phyloP scores from a whole-genome alignment of 2,329 filamentous ascomycete genomes.

The Coniochaeta pulveracea region DNA sequence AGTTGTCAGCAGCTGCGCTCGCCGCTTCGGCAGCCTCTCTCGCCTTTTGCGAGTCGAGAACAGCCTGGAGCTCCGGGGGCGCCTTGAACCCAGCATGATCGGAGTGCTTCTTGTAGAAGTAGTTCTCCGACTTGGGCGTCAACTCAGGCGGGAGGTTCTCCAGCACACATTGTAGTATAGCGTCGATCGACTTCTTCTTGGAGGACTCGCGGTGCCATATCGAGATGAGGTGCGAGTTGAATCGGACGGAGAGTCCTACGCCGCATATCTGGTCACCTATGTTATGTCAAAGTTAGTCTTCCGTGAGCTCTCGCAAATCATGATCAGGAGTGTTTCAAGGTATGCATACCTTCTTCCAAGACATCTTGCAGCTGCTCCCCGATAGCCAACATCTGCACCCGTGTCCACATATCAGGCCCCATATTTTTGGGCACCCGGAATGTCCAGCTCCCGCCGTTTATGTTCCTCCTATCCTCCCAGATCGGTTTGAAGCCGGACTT shows the following conservation, averaged over 20 bases:
- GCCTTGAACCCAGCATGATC: conserved; percentile 76
- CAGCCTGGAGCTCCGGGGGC: conserved; percentile 45
- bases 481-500: conserved; percentile 66
- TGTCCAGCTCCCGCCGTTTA: conserved; percentile 80
- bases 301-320: background rate
- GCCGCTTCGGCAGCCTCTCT: conserved; percentile 25
- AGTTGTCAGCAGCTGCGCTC: conserved; percentile 2
- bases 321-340: background rate
- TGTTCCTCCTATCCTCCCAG: conserved; percentile 81
- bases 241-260: conserved; percentile 75
- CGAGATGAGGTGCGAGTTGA: conserved; percentile 79
- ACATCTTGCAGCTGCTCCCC: conserved; percentile 69
- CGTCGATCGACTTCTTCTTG: conserved; percentile 68
- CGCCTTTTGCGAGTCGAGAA: conserved; percentile 43
- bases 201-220: conserved; percentile 88
- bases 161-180: conserved; percentile 61
- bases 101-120: conserved; percentile 81
- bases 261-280: conserved; percentile 75
- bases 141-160: conserved; percentile 63
- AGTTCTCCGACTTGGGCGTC: conserved; percentile 57
- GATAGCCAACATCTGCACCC: conserved; percentile 70
- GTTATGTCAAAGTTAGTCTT: background rate
- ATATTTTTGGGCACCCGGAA: conserved; percentile 75
- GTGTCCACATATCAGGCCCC: conserved; percentile 67
- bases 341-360: conserved; percentile 52